Conservation (phyloP, 805 yeast species). For the Lipomyces orientalis region DNA sequence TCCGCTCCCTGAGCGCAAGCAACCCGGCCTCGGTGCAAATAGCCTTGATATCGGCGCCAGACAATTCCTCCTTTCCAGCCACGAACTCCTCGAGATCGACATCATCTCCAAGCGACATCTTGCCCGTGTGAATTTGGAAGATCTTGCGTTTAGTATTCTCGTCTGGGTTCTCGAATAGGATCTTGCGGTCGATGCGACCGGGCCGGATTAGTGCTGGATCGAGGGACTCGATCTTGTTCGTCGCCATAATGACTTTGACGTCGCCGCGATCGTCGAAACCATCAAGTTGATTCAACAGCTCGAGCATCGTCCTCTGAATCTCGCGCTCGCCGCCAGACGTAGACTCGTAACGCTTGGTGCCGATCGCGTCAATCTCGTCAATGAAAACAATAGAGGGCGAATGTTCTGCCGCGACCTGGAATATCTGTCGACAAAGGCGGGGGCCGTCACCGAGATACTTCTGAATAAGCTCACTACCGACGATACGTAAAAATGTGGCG, state of each 20-base stretch:
- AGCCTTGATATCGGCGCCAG: slow-evolving; percentile 98
- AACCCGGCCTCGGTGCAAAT: slow-evolving; percentile 97
- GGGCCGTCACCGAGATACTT: slow-evolving; percentile 99
- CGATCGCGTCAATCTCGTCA: slow-evolving; percentile 98
- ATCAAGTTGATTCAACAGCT: slow-evolving; percentile 89
- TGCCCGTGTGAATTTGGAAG: slow-evolving; percentile 86
- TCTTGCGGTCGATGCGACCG: slow-evolving; percentile 95
- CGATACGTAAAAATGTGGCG: slow-evolving; percentile 94
- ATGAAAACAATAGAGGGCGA: slow-evolving; percentile 99
- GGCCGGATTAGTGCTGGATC: slow-evolving; percentile 98
- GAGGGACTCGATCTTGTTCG: slow-evolving; percentile 89
- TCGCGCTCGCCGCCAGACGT: slow-evolving; percentile 96
- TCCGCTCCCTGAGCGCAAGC: slow-evolving; percentile 91
- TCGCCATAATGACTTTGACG: slow-evolving; percentile 97
- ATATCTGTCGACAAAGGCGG: slow-evolving; percentile 87
- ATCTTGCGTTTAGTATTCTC: slow-evolving; percentile 91
- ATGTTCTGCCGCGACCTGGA: slow-evolving; percentile 94
- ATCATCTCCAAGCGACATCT: slow-evolving; percentile 87
- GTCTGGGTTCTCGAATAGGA: slow-evolving; percentile 94
- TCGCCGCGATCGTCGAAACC: slow-evolving; percentile 98
- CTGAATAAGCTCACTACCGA: slow-evolving; percentile 95
- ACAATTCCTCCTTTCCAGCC: slow-evolving; percentile 87
- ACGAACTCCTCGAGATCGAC: slow-evolving; percentile 89
- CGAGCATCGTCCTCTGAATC: slow-evolving; percentile 97
- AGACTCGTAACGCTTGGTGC: slow-evolving; percentile 93